A percentile compares a stretch with the other conserved stretches of the same genome.
Conservation (phyloP, 805 yeast genomes). For the Candida quercuum region DNA sequence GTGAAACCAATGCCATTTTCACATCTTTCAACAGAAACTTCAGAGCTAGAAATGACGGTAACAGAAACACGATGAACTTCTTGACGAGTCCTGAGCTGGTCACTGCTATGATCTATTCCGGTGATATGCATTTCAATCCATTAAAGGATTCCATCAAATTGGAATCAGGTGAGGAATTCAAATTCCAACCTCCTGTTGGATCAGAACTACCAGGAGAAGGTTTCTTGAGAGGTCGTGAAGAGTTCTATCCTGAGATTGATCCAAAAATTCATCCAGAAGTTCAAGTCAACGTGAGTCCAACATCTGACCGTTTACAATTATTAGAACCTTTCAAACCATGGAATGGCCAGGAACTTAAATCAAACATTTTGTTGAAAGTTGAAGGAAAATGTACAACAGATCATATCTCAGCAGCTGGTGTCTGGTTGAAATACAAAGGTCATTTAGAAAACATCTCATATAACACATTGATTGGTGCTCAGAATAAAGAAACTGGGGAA, state of each 20-base stretch:
- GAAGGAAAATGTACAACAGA: slow-evolving; percentile 99
- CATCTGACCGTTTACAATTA: slow-evolving; percentile 87
- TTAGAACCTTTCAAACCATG: slow-evolving; percentile 85
- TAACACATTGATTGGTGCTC: slow-evolving; percentile 95
- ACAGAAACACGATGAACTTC: slow-evolving; percentile 95
- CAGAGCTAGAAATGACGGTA: slow-evolving; percentile 97
- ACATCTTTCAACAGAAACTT: slow-evolving; percentile 97
- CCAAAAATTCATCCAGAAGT: slow-evolving; percentile 62
- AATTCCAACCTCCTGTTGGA: slow-evolving; percentile 75
- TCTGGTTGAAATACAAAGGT: slow-evolving; percentile 97
- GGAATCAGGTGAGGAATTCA: slow-evolving; percentile 66
- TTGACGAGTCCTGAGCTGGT: slow-evolving; percentile 98
- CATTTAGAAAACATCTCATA: slow-evolving; percentile 93
- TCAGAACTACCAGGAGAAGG: slow-evolving; percentile 79
- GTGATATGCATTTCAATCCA: slow-evolving; percentile 90
- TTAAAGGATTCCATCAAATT: slow-evolving; percentile 74
- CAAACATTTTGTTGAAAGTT: slow-evolving; percentile 79
- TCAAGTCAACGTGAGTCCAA: slow-evolving; percentile 68
- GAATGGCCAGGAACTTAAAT: slow-evolving; percentile 77
- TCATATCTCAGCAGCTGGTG: slow-evolving; percentile 98
- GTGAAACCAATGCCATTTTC: slow-evolving; percentile 81
- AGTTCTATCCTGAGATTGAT: slow-evolving; percentile 68
- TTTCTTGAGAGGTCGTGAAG: slow-evolving; percentile 66
- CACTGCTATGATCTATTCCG: slow-evolving; percentile 94
- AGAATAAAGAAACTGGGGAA: slow-evolving; percentile 94